Conservation (phyloP, 176 grass and related monocot species). For the Dendrocalamus sinicus region DNA sequence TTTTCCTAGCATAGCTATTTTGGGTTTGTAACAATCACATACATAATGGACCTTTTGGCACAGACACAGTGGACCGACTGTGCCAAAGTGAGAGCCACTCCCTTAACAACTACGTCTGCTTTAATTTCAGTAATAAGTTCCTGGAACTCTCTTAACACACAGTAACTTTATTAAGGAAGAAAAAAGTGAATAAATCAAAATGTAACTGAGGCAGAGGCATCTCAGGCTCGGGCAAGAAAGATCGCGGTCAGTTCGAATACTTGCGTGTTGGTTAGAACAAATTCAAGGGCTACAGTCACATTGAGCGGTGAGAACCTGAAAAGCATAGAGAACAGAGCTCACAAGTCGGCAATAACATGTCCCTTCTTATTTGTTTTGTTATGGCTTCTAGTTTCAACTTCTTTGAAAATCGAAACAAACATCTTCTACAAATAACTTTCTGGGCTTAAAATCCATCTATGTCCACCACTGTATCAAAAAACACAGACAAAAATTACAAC, state of each 20-base stretch:
- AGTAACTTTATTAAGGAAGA: neutral
- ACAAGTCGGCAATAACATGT: neutral
- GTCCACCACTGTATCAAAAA: no score
- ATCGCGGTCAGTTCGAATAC: neutral
- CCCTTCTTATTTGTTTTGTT: neutral
- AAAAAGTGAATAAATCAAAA: neutral
- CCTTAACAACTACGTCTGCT: neutral
- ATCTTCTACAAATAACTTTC: no score
- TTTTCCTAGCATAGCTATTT: no score
- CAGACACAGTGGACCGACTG: no score
- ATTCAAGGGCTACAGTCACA: slow-evolving; percentile 40
- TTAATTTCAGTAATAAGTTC: neutral
- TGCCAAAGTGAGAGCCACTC: no score
- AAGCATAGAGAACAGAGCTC: neutral
- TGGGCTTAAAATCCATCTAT: no score
- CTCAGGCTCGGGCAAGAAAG: neutral
- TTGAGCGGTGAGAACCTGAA: slow-evolving; percentile 40
- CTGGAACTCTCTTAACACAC: neutral
- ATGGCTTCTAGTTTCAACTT: no score
- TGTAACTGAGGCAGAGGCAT: neutral
- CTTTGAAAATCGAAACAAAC: no score
- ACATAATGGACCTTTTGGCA: no score
- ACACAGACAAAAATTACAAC: no score
- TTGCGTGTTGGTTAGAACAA: neutral
- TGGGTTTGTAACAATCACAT: no score